phyloP scores from a whole-genome alignment of 2,329 filamentous ascomycete species.

The Graphium sp. region DNA sequence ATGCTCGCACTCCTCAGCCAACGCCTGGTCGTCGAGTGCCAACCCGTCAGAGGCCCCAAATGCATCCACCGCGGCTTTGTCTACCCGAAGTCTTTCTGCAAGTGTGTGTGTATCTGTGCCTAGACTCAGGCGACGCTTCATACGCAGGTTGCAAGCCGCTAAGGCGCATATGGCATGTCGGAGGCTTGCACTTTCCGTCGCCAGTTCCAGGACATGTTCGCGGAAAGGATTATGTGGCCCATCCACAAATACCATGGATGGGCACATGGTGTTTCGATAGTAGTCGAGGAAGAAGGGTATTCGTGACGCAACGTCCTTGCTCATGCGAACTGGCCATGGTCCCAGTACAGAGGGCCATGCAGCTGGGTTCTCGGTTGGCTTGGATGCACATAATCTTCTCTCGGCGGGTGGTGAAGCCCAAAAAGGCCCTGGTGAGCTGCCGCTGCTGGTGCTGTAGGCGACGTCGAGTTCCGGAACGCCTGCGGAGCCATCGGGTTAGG shows the following conservation, averaged over 20 bases:
- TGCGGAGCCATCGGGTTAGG: conserved; percentile 13
- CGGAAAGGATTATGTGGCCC: conserved; percentile 73
- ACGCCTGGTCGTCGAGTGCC: conserved; percentile 44
- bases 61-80: conserved; percentile 25
- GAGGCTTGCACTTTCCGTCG: conserved; percentile 62
- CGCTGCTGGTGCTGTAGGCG: conserved; percentile 31
- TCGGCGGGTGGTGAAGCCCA: conserved; percentile 29
- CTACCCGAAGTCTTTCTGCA: conserved; percentile 27
- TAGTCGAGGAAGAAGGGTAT: conserved; percentile 86
- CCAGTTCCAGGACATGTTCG: conserved; percentile 64
- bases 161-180: conserved; percentile 85
- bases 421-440: conserved; percentile 26
- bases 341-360: too few species aligned
- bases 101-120: conserved; percentile 37
- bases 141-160: conserved; percentile 76
- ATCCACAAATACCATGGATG: conserved; percentile 83
- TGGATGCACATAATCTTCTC: conserved; percentile 24
- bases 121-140: conserved; percentile 54
- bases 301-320: conserved; percentile 52
- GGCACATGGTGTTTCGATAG: conserved; percentile 83
- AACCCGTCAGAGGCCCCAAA: conserved; percentile 24
- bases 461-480: conserved; percentile 35
- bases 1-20: conserved; percentile 73
- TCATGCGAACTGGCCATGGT: conserved; percentile 33
- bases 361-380: too few species aligned